phyloP scores from a whole-genome alignment of 306 rosid species.

The Vicia sativa region DNA sequence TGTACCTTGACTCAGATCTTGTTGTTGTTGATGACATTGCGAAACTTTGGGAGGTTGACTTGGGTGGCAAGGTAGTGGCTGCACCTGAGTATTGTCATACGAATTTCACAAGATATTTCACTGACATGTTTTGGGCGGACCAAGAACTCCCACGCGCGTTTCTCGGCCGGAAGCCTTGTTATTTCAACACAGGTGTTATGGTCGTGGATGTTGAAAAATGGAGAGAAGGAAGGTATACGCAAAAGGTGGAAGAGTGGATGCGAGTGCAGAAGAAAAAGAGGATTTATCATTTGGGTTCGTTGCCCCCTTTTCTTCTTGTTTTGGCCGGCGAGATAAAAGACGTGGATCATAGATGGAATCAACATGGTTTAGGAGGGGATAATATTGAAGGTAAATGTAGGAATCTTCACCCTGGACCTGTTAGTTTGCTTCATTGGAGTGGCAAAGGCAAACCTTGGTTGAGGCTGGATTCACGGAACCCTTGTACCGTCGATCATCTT shows the following conservation, averaged over 20 bases:
- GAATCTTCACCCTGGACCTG: slow-evolving; percentile 10
- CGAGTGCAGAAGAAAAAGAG: slow-evolving; percentile 1
- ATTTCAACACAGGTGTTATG: slow-evolving; percentile 21
- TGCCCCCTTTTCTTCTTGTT: slow-evolving; percentile 32
- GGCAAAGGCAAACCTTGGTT: slow-evolving; percentile 31
- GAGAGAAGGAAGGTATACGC: slow-evolving; percentile 20
- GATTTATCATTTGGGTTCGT: slow-evolving; percentile 27
- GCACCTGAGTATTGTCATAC: slow-evolving; percentile 21
- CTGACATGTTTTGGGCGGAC: slow-evolving; percentile 16
- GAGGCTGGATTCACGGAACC: slow-evolving; percentile 12
- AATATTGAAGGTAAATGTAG: slow-evolving; percentile 24
- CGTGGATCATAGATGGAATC: slow-evolving; percentile 27
- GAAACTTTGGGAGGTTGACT: slow-evolving; percentile 22
- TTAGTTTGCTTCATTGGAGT: slow-evolving; percentile 29
- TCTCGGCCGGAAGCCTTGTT: slow-evolving; percentile 16
- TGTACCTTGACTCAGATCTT: slow-evolving; percentile 19
- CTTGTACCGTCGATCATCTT: slow-evolving; percentile 30
- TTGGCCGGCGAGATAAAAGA: slow-evolving; percentile 19
- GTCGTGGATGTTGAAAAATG: slow-evolving; percentile 26
- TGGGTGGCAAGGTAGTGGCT: slow-evolving; percentile 26
- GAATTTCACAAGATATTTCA: slow-evolving; percentile 16
- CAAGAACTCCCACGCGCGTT: not conserved
- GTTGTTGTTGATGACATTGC: slow-evolving; percentile 23
- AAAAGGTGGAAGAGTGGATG: slow-evolving; percentile 21
- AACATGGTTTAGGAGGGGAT: slow-evolving; percentile 34